Percentiles rank a stretch among this genome's conserved stretches.
Conservation (phyloP, 1,284 basidiomycete genomes). For the Leucoagaricus sp. region DNA sequence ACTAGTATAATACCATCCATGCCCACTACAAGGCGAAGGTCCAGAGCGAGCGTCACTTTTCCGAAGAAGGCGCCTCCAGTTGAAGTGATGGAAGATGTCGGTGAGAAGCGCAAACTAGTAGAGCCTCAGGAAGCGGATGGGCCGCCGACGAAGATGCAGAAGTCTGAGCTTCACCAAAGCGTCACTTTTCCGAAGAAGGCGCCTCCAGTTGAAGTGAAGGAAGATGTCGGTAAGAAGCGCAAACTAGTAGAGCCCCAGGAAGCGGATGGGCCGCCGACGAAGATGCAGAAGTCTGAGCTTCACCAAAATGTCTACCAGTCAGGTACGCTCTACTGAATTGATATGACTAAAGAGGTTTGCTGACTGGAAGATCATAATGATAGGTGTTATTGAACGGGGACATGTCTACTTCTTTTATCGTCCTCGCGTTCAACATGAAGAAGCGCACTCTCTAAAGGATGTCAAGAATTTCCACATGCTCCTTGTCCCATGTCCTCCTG, state of each 20-base stretch:
- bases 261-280: constrained; percentile 11
- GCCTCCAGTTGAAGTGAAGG: too few relatives aligned
- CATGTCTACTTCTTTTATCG: constrained; percentile 73
- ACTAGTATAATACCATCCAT: too few relatives aligned
- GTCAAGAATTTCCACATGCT: constrained; percentile 64
- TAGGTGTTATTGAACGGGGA: constrained; percentile 56
- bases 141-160: constrained; percentile 16
- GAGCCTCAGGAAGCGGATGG: constrained; percentile 1
- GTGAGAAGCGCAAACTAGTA: constrained; percentile 7
- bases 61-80: too few relatives aligned
- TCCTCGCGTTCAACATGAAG: constrained; percentile 58
- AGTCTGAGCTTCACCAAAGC: constrained; percentile 9
- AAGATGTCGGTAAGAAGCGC: neutral
- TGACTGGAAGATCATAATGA: too few relatives aligned
- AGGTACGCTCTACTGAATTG: too few relatives aligned
- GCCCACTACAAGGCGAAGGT: constrained; percentile 4
- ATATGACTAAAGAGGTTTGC: too few relatives aligned
- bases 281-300: constrained; percentile 14
- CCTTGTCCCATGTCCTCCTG: constrained; percentile 54
- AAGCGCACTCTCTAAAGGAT: constrained; percentile 58
- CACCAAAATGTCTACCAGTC: constrained; percentile 19
- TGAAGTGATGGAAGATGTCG: too few relatives aligned
- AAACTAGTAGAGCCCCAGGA: constrained; percentile 1
- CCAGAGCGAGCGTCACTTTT: too few relatives aligned
- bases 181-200: too few relatives aligned